phyloP scores from a whole-genome alignment of 2,329 filamentous ascomycete species.

The Colletotrichum sublineola region DNA sequence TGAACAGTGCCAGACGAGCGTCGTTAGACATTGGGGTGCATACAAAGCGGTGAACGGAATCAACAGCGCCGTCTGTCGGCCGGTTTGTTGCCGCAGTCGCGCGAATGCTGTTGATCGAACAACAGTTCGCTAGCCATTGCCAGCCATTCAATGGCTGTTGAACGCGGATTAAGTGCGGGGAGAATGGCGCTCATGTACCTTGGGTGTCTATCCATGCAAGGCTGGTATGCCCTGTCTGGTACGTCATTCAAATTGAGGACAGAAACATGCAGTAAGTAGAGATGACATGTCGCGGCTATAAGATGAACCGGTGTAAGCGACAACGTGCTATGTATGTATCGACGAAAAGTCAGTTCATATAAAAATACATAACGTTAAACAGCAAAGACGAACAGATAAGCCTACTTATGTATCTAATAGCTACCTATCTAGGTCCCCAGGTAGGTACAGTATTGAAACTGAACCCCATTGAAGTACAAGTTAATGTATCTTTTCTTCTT shows the following conservation, averaged over 20 bases:
- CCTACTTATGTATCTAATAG: background rate
- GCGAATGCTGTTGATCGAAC: background rate
- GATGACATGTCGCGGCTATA: background rate
- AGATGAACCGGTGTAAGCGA: background rate
- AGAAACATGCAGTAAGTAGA: background rate
- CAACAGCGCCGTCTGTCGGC: background rate
- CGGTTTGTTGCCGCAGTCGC: background rate
- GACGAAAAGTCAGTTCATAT: background rate
- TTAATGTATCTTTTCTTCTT: constrained; percentile 42
- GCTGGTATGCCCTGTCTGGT: constrained; percentile 29
- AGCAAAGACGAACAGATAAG: background rate
- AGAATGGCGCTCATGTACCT: constrained; percentile 16
- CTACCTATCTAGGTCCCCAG: background rate
- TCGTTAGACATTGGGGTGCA: background rate
- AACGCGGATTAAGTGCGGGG: constrained; percentile 22
- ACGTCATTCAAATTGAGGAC: constrained; percentile 24
- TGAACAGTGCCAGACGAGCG: constrained; percentile 2
- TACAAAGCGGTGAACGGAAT: background rate
- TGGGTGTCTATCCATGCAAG: constrained; percentile 10
- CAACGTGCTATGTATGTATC: background rate
- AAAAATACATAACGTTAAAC: background rate
- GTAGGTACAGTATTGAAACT: background rate
- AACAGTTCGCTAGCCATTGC: background rate
- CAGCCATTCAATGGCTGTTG: constrained; percentile 9
- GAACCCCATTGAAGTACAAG: constrained; percentile 8